Conservation (phyloP, 2,329 filamentous ascomycete species). For the Monosporascus sp. region DNA sequence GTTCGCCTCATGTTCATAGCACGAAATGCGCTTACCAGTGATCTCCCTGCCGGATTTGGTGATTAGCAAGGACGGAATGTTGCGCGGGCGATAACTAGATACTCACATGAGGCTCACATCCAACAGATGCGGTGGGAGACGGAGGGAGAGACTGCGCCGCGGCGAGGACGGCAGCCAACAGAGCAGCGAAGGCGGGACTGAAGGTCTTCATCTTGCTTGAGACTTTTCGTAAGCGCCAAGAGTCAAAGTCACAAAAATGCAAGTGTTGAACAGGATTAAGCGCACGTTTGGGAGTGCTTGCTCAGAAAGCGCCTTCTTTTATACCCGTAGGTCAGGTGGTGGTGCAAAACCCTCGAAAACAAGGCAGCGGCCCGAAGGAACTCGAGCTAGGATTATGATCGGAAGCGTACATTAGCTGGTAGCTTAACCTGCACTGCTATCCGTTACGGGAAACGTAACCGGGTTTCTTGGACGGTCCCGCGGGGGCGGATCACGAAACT, state of each 20-base stretch:
- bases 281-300: no score
- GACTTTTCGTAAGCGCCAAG: neutral
- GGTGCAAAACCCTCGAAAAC: neutral
- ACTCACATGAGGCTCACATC: conserved; percentile 30
- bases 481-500: neutral
- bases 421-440: neutral
- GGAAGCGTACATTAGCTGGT: no score
- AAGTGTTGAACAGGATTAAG: no score
- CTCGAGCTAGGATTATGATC: no score
- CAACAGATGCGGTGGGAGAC: conserved; percentile 21
- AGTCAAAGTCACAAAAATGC: no score
- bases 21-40: neutral
- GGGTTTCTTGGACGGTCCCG: neutral
- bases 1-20: conserved; percentile 17
- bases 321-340: neutral
- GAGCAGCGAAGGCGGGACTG: conserved; percentile 2
- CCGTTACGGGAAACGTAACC: neutral
- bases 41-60: neutral
- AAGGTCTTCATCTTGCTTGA: conserved; percentile 10
- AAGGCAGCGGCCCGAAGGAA: neutral
- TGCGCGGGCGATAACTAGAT: neutral
- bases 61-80: neutral
- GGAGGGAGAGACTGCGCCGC: conserved; percentile 10
- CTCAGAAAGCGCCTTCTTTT: neutral
- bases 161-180: conserved; percentile 7